phyloP scores from a whole-genome alignment of 768 basidiomycete species.

The Dacryopinax primogenitus region DNA sequence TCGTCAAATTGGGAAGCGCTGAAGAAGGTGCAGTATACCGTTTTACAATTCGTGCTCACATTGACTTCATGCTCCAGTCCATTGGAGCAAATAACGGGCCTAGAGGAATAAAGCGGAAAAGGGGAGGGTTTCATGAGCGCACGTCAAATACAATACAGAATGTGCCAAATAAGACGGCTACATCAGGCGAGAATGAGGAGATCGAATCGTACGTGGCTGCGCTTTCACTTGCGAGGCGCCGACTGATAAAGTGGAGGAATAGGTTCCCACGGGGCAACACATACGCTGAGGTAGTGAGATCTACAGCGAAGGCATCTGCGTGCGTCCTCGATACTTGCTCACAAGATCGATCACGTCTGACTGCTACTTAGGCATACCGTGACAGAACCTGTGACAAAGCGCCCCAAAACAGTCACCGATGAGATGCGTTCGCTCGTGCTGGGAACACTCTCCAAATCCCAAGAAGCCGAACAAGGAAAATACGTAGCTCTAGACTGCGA shows the following conservation, averaged over 20 bases:
- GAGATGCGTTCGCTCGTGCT: slow-evolving; percentile 1
- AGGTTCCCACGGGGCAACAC: neutral
- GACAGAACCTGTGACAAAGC: neutral
- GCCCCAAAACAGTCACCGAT: neutral
- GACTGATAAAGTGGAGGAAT: neutral
- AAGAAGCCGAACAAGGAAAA: slow-evolving; percentile 37
- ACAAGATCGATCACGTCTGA: neutral
- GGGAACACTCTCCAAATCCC: neutral
- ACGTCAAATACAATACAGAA: neutral
- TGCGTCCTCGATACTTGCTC: neutral
- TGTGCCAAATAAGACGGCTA: neutral
- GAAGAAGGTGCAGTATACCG: neutral
- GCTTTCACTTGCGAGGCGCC: neutral
- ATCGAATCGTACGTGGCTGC: neutral
- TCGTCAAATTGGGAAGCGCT: slow-evolving; percentile 4
- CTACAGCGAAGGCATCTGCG: neutral
- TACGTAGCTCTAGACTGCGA: slow-evolving; percentile 88
- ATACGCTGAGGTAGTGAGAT: neutral
- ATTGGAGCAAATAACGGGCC: neutral
- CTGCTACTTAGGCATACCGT: neutral
- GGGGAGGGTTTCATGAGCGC: neutral
- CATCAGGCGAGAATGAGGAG: neutral
- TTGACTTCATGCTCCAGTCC: neutral
- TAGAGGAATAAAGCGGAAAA: neutral
- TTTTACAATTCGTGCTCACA: neutral